phyloP scores from a whole-genome alignment of 208 protist genomes.

The Wallacemonas rigidus region DNA sequence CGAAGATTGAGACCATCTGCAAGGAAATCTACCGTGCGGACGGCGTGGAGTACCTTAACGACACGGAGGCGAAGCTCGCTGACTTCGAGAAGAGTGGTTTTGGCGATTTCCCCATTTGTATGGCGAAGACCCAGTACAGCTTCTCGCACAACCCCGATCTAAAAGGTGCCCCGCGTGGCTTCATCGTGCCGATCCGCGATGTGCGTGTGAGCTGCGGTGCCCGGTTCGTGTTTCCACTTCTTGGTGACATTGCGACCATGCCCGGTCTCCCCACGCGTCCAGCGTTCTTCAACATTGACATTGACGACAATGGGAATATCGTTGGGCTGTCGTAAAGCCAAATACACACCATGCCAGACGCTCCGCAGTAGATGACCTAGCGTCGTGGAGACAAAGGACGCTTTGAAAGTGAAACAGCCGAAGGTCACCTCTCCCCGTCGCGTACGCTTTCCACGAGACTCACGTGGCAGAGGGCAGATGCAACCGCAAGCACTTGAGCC shows the following conservation, averaged over 20 bases:
- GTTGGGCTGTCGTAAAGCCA: constrained; percentile 92
- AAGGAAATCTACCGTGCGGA: constrained; percentile 95
- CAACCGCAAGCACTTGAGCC: no score
- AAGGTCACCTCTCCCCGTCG: no score
- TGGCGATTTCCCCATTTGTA: constrained; percentile 94
- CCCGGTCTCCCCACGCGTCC: constrained; percentile 96
- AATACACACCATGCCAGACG: not conserved
- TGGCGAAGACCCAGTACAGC: constrained; percentile 98
- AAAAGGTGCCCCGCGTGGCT: constrained; percentile 90
- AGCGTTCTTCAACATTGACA: constrained; percentile 96
- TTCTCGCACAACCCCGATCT: constrained; percentile 92
- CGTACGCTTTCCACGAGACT: no score
- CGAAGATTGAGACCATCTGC: constrained; percentile 97
- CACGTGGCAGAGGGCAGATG: no score
- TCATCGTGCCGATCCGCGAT: constrained; percentile 94
- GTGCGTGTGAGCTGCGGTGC: constrained; percentile 94
- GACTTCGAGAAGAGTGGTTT: constrained; percentile 82
- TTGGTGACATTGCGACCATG: constrained; percentile 95
- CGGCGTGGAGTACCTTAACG: constrained; percentile 87
- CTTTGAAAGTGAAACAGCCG: no score
- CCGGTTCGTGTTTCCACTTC: constrained; percentile 95
- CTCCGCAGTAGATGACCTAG: no score
- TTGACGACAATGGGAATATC: constrained; percentile 93
- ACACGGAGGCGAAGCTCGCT: constrained; percentile 88
- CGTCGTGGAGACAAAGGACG: no score